Conservation (phyloP, 306 rosid genomes). For the Fagus sylvatica region DNA sequence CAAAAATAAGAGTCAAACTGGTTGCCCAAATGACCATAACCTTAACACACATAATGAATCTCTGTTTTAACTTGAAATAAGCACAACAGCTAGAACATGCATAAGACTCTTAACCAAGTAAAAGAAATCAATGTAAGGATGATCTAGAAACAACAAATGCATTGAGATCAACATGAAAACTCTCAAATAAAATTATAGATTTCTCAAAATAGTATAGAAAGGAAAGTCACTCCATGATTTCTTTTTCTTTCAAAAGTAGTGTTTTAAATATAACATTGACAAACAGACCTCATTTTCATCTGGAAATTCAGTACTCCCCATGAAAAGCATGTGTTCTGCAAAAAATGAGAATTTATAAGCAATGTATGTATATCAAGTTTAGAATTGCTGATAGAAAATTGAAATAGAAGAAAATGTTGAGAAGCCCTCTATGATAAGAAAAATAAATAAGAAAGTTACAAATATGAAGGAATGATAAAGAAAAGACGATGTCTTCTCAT, state of each 20-base stretch:
- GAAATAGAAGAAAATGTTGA: neutral
- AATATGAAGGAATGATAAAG: neutral
- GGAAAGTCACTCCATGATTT: neutral
- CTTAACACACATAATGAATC: slow-evolving; percentile 17
- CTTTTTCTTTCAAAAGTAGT: neutral
- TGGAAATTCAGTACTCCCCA: slow-evolving; percentile 92
- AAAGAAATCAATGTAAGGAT: neutral
- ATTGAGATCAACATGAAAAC: neutral
- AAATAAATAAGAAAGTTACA: neutral
- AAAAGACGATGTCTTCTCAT: neutral
- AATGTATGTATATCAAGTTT: neutral
- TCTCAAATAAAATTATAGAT: neutral
- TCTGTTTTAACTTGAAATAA: slow-evolving; percentile 18
- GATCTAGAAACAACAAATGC: neutral
- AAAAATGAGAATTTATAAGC: slow-evolving; percentile 13
- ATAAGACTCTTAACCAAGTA: slow-evolving; percentile 1
- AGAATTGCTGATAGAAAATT: neutral
- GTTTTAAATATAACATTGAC: slow-evolving; percentile 17
- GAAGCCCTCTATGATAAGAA: neutral
- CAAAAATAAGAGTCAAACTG: slow-evolving; percentile 46
- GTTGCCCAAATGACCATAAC: slow-evolving; percentile 26
- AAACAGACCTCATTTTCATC: slow-evolving; percentile 95
- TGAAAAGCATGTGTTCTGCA: slow-evolving; percentile 99
- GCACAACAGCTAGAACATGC: slow-evolving; percentile 2
- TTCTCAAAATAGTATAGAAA: neutral